phyloP scores from a whole-genome alignment of 2,329 filamentous ascomycete species.

The Penicillium sp. region DNA sequence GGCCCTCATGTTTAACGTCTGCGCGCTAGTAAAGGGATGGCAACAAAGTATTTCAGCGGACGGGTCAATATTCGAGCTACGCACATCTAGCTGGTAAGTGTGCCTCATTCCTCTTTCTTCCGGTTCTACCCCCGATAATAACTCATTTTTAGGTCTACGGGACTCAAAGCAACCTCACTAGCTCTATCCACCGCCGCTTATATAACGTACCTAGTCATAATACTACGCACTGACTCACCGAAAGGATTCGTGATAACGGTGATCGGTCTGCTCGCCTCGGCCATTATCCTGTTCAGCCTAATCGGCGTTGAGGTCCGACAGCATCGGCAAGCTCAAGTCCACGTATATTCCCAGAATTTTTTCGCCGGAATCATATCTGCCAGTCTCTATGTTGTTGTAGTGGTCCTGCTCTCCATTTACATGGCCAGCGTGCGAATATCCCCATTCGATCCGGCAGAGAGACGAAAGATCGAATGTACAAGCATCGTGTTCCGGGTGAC shows the following conservation, averaged over 20 bases:
- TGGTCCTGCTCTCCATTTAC: not conserved
- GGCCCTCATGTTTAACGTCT: conserved; percentile 4
- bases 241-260: not conserved
- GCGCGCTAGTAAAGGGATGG: not conserved
- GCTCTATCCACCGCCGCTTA: not conserved
- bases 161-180: not conserved
- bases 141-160: not conserved
- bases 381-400: not conserved
- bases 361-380: conserved; percentile 1
- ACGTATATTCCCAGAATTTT: not conserved
- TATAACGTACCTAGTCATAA: not conserved
- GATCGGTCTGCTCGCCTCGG: not conserved
- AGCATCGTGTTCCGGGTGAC: not conserved
- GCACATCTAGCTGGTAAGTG: not conserved
- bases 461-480: not conserved
- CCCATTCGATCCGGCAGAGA: not conserved
- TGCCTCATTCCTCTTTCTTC: not conserved
- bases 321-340: not conserved
- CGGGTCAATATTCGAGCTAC: not conserved
- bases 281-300: not conserved
- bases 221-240: not conserved
- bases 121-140: too few species aligned
- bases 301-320: not conserved
- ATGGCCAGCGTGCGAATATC: not conserved
- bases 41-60: not conserved